Base-by-base conservation (phyloP, 2,329 filamentous ascomycete species). In the Phyllosticta citrichinensis region DNA sequence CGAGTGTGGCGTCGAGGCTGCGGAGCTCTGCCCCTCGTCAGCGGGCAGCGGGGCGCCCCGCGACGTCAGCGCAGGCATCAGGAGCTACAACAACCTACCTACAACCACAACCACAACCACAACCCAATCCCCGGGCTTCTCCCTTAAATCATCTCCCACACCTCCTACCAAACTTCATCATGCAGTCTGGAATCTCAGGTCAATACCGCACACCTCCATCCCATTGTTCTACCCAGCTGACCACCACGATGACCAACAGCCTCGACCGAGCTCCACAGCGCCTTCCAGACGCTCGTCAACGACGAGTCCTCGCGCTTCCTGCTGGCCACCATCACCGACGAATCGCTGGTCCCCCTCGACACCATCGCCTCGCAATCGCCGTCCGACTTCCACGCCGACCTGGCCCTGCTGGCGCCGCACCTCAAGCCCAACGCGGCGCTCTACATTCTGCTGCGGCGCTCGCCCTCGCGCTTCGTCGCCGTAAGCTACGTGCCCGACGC, bases 181-280 rank as follows among this genome's bases (percentile, higher is more conserved):
- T 91, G 88, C 87, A 91, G 79, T 91, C 88, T 40, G 87, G 88
- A 74, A 91, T 91, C 67, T 84, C 86, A 75, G 87, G 87, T 87
- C 79, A 55, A 24, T 40, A 53, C 47, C 57, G 33, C 20, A 55
- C 33, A 20, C 33, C 14, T 58, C 19, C 52, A 12, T 56, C 11
- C 11, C 24, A 62, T 3, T 53, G 51, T 19, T 11, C 51, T 58
- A 6, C 56, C 66, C 68, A 64, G 70, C 64, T 52, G 40, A 52
- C 56, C 19, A 20, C 60, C 27, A 50, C 60, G 61, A 68, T 61
- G 61, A 68, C 53, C 53, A 27, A 55, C 70, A 89, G 90, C 87
- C 66, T 92, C 89, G 61, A 75, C 86, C 75, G 89, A 93, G 80
- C 87, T 94, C 64, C 82, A 86, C 71, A 78, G 83, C 68, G 81